Base-by-base conservation (phyloP, 306 rosid genomes). In the Herpetospermum pedunculosum region DNA sequence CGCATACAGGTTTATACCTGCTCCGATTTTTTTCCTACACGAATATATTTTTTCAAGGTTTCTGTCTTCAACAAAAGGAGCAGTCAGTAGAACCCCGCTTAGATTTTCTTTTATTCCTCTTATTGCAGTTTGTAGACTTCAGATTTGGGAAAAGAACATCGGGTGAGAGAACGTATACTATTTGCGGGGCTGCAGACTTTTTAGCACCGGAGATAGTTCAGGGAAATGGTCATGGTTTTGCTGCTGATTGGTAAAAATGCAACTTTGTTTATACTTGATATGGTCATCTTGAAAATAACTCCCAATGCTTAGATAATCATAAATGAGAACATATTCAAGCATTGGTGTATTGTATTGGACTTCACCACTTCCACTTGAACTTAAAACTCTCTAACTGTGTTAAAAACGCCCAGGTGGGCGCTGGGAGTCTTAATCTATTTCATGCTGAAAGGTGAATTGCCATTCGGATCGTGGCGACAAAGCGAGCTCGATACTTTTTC, bases 381-480 rank as follows among this genome's bases (percentile, higher is more conserved):
- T 34, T 60, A 57, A 15, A 15, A 26, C 65, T 29, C 23, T 23
- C 40, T 13, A 58, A 58, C 35, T 12, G 34, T 29, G 65, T 59
- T 30, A 15, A 12, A 59, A 40, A 79, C 74, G 73, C 79, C 75
- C 84, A 93, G 98, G 97, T 93, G 99, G 99, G 96, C 99, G 0
- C 72, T 94, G 76, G 99, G 99, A 47, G 96, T 91, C 79, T 70
- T 94, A 78, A 80, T 91, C 70, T 89, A 89, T 83, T 88, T 88
- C 84, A 87, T 94, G 97, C 83, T 94, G 75, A 80, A 78, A 41
- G 87, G 92, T 65, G 97, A 94, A 77, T 81, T 85, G 96, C 99
- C 99, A 37, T 94, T 94, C 47, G 97, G 99, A 52, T 91, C 97
- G 32, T 91, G 99, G 96, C 88, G 97, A 84, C 90, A 84, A 70